A percentile compares a stretch with the other conserved stretches of the same genome.
Evolutionary conservation across 2,329 filamentous ascomycete genomes (phyloP).

Genomic region (Ambrosiella xylebori): DNA sequence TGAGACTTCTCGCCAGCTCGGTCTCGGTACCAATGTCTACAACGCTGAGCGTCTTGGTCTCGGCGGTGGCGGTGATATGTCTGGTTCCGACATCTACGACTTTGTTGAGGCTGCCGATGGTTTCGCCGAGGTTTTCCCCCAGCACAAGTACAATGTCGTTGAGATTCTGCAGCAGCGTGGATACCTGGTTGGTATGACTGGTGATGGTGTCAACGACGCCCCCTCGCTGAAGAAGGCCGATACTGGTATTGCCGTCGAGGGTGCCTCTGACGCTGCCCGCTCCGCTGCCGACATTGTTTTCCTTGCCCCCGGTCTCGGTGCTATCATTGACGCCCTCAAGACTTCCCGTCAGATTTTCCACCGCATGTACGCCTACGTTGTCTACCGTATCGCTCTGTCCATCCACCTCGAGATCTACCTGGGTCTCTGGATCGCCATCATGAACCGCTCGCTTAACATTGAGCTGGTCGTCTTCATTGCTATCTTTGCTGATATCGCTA

Average conservation of each 20-base stretch:
- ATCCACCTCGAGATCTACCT: conserved; percentile 85
- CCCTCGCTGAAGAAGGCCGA: conserved; percentile 90
- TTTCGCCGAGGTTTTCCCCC: conserved; percentile 86
- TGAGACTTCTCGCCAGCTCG: conserved; percentile 80
- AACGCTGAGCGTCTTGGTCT: conserved; percentile 85
- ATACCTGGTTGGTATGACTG: conserved; percentile 89
- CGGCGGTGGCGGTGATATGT: conserved; percentile 79
- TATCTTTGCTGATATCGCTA: conserved; percentile 86
- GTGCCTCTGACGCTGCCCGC: conserved; percentile 76
- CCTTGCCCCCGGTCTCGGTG: conserved; percentile 75
- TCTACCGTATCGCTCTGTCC: conserved; percentile 85
- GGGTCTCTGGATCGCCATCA: conserved; percentile 77
- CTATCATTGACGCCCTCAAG: conserved; percentile 84
- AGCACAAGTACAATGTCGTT: conserved; percentile 90
- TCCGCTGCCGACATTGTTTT: conserved; percentile 90
- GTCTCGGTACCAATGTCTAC: conserved; percentile 84
- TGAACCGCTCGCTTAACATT: conserved; percentile 71
- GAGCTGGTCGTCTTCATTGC: conserved; percentile 85
- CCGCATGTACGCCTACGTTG: conserved; percentile 91
- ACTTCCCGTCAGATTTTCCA: conserved; percentile 91
- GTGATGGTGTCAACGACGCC: conserved; percentile 88
- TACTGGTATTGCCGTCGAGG: conserved; percentile 87
- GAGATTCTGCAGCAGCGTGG: conserved; percentile 88
- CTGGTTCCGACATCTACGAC: conserved; percentile 84
- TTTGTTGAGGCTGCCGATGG: conserved; percentile 91